phyloP scores from a whole-genome alignment of 2,329 filamentous ascomycete species.

The Ilyonectria mors-panacis region DNA sequence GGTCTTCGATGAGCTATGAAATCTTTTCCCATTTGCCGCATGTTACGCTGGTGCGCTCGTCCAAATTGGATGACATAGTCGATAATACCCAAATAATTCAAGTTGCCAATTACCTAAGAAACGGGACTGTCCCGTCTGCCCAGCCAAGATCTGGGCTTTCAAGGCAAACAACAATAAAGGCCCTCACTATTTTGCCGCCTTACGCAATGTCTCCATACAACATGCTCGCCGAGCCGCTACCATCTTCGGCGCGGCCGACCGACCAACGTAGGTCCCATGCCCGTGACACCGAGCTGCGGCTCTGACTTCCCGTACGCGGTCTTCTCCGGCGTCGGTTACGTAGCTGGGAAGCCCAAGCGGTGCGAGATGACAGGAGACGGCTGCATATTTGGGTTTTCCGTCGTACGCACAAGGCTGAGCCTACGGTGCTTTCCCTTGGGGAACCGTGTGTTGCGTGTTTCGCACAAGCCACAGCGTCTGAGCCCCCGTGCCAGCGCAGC shows the following conservation, averaged over 20 bases:
- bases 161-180: neutral
- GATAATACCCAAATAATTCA: constrained; percentile 36
- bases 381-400: neutral
- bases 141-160: neutral
- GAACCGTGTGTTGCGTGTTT: neutral
- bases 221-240: constrained; percentile 15
- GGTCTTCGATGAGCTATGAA: constrained; percentile 64
- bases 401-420: neutral
- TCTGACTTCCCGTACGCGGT: constrained; percentile 1
- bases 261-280: neutral
- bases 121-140: neutral
- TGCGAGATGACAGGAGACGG: neutral
- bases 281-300: constrained; percentile 3
- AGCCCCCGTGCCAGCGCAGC: constrained; percentile 4
- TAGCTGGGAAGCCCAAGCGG: neutral
- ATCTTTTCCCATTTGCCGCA: constrained; percentile 12
- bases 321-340: constrained; percentile 7
- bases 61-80: constrained; percentile 26
- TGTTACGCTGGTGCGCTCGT: constrained; percentile 18
- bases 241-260: constrained; percentile 26
- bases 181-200: neutral
- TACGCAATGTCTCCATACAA: constrained; percentile 12
- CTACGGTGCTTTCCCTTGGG: neutral
- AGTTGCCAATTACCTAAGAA: constrained; percentile 2
- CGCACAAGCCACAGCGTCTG: constrained; percentile 4